Evolutionary conservation across 192 early-diverging fungal genomes (phyloP).

Genomic region (Phlyctochytrium planicorne): DNA sequence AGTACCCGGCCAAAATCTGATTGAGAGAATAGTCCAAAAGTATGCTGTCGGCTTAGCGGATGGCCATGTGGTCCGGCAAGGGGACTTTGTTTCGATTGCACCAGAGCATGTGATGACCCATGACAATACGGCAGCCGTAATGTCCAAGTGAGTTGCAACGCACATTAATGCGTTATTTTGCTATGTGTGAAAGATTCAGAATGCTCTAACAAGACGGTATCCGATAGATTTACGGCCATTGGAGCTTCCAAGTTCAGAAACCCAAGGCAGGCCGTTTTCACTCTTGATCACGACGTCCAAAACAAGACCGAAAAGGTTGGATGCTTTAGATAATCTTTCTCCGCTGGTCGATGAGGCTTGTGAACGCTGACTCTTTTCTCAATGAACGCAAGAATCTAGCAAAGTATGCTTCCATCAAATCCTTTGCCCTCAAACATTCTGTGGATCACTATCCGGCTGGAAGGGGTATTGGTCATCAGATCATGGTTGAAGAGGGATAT

Average conservation of each 20-base stretch:
- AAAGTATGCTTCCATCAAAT: conserved; percentile 85
- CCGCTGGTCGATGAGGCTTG: not conserved
- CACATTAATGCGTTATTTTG: no score
- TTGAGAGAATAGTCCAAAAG: conserved; percentile 95
- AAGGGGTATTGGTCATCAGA: conserved; percentile 96
- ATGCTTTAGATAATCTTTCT: not conserved
- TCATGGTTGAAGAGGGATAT: conserved; percentile 96
- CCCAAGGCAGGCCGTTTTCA: conserved; percentile 85
- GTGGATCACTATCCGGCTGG: conserved; percentile 95
- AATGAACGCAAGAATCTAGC: conserved; percentile 60
- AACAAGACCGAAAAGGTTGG: conserved; percentile 82
- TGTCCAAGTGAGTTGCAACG: conserved; percentile 74
- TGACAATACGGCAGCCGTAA: conserved; percentile 95
- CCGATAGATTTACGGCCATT: conserved; percentile 81
- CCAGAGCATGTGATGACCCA: conserved; percentile 89
- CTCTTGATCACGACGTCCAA: conserved; percentile 98
- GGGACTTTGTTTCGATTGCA: conserved; percentile 92
- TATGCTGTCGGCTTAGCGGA: conserved; percentile 75
- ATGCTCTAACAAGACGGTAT: no score
- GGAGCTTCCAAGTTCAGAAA: conserved; percentile 81
- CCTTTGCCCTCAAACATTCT: conserved; percentile 76
- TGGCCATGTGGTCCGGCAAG: conserved; percentile 70
- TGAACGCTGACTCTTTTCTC: not conserved
- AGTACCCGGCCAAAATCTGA: conserved; percentile 67
- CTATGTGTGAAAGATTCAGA: not conserved